A percentile compares a stretch with the other conserved stretches of the same genome.
phyloP scores from a whole-genome alignment of 106 monocot species.

The Dendrobium nobile region DNA sequence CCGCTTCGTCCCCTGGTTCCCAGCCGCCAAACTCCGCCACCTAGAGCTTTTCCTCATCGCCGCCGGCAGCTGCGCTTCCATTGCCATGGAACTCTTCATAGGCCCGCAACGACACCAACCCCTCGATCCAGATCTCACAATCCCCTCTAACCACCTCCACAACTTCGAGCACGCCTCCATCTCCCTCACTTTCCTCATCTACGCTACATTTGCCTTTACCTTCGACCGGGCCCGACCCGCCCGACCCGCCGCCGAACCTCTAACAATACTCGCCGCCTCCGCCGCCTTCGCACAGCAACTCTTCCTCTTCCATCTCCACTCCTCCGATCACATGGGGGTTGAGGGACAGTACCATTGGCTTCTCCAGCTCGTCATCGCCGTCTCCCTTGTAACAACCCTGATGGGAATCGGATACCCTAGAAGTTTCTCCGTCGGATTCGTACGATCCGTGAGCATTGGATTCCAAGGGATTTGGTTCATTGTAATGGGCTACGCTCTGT shows the following conservation, averaged over 20 bases:
- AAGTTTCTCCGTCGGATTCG: slow-evolving; percentile 51
- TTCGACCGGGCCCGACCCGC: slow-evolving; percentile 21
- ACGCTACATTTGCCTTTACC: slow-evolving; percentile 28
- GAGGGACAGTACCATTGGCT: slow-evolving; percentile 83
- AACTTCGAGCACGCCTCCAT: slow-evolving; percentile 78
- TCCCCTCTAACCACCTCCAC: slow-evolving; percentile 61
- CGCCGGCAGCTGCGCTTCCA: slow-evolving; percentile 23
- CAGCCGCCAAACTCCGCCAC: slow-evolving; percentile 13
- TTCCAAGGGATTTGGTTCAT: slow-evolving; percentile 64
- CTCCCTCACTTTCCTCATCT: slow-evolving; percentile 35
- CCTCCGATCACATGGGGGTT: slow-evolving; percentile 79
- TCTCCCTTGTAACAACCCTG: slow-evolving; percentile 51
- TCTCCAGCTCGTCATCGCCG: slow-evolving; percentile 52
- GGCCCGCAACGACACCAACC: slow-evolving; percentile 46
- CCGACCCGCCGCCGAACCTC: slow-evolving; percentile 9
- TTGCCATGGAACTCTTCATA: slow-evolving; percentile 66
- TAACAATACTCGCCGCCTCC: slow-evolving; percentile 40
- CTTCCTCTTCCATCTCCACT: slow-evolving; percentile 76
- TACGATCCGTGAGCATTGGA: slow-evolving; percentile 54
- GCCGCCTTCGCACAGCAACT: slow-evolving; percentile 62
- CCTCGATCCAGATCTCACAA: slow-evolving; percentile 45
- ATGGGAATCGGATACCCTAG: slow-evolving; percentile 28
- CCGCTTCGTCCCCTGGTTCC: slow-evolving; percentile 46
- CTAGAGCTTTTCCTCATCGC: slow-evolving; percentile 48
- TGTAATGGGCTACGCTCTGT: slow-evolving; percentile 66